Evolutionary conservation across 176 grass and related monocot species (phyloP).

Genomic region (Pontederia paniculata): DNA sequence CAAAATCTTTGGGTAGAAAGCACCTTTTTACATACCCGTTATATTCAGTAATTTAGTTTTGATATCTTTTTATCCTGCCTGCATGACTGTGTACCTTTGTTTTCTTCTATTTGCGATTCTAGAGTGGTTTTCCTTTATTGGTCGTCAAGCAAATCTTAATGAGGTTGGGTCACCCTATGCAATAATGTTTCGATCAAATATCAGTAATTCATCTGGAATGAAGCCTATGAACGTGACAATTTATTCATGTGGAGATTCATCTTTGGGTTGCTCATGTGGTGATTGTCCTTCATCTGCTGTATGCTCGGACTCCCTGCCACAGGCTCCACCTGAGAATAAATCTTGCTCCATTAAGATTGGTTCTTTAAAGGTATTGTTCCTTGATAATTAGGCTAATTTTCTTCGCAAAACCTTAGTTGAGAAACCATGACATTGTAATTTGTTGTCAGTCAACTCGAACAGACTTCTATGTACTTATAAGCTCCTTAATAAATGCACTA

Average conservation of each 20-base stretch:
- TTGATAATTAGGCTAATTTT: too few species aligned
- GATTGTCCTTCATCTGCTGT: slow-evolving; percentile 81
- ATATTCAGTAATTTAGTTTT: too few species aligned
- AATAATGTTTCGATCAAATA: slow-evolving; percentile 60
- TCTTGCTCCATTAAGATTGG: slow-evolving; percentile 68
- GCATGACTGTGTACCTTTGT: not conserved
- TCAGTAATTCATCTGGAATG: slow-evolving; percentile 39
- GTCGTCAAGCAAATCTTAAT: slow-evolving; percentile 46
- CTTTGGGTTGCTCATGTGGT: slow-evolving; percentile 94
- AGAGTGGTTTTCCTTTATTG: slow-evolving; percentile 89
- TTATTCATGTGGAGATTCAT: slow-evolving; percentile 90
- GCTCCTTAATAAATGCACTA: too few species aligned
- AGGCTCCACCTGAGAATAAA: slow-evolving; percentile 27
- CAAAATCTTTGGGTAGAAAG: too few species aligned
- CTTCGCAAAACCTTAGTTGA: not conserved
- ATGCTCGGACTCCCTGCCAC: slow-evolving; percentile 38
- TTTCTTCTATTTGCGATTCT: slow-evolving; percentile 30
- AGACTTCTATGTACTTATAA: too few species aligned
- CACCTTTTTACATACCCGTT: too few species aligned
- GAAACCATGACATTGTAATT: not conserved
- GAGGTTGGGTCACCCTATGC: slow-evolving; percentile 65
- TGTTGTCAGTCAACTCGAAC: too few species aligned
- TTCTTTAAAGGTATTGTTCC: slow-evolving; percentile 56
- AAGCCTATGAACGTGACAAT: slow-evolving; percentile 76
- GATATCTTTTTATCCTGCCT: too few species aligned